Conservation (phyloP, 2,329 filamentous ascomycete species). For the Dactylellina parvicollis region DNA sequence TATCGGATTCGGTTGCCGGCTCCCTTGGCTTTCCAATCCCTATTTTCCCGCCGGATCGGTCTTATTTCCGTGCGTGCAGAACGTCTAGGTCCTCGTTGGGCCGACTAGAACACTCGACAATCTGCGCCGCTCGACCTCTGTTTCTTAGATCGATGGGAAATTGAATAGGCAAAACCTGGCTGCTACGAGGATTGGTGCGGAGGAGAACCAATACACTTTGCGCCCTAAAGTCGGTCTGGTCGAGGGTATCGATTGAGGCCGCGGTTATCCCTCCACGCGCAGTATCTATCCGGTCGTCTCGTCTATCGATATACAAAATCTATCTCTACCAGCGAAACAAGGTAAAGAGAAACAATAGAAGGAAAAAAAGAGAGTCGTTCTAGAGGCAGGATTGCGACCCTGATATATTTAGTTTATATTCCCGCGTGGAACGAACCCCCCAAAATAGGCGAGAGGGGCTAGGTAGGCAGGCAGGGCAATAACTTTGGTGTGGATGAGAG, state of each 20-base stretch:
- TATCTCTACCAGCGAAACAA: constrained; percentile 27
- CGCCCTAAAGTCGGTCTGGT: constrained; percentile 8
- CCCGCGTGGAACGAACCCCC: constrained; percentile 54
- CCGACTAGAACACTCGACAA: not conserved
- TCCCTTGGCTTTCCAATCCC: not conserved
- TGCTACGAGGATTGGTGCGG: too few species aligned
- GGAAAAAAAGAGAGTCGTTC: not conserved
- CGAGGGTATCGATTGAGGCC: constrained; percentile 29
- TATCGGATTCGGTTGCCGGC: constrained; percentile 17
- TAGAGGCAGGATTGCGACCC: constrained; percentile 30
- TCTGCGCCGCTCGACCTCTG: constrained; percentile 1
- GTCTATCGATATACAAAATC: constrained; percentile 31
- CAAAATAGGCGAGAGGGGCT: constrained; percentile 54
- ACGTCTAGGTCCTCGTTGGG: constrained; percentile 1
- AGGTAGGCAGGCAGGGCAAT: constrained; percentile 34
- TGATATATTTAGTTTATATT: constrained; percentile 54
- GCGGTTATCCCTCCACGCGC: constrained; percentile 22
- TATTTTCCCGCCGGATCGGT: constrained; percentile 12
- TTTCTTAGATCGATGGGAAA: not conserved
- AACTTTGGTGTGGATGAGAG: constrained; percentile 22
- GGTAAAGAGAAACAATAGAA: constrained; percentile 29
- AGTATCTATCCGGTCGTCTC: constrained; percentile 9
- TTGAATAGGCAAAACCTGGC: too few species aligned
- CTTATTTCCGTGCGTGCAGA: constrained; percentile 36
- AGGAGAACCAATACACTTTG: not conserved